A percentile compares a stretch with the other conserved stretches of the same genome.
Conservation (phyloP, 2,329 filamentous ascomycete species). For the Sporothrix pseudoabietina region DNA sequence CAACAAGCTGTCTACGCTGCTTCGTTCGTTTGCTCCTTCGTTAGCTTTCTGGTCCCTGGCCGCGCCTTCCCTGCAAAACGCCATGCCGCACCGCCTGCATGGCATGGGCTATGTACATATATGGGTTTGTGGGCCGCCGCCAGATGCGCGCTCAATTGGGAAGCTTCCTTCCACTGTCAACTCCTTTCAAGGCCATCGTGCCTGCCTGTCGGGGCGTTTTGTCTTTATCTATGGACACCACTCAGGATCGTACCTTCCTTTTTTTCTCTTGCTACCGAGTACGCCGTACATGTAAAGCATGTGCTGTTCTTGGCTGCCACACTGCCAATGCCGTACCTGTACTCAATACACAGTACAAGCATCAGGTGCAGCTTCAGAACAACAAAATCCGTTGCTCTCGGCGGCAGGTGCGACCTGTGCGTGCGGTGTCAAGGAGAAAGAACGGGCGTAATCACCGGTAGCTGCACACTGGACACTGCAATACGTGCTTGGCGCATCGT, state of each 20-base stretch:
- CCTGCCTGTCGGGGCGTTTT: neutral
- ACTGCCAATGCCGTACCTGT: neutral
- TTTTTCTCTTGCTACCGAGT: neutral
- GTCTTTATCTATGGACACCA: neutral
- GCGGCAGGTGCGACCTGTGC: slow-evolving; percentile 1
- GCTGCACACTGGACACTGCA: neutral
- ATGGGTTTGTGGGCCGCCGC: neutral
- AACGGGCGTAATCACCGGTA: neutral
- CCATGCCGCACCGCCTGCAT: neutral
- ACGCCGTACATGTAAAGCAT: neutral
- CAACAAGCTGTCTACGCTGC: neutral
- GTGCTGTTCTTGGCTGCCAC: neutral
- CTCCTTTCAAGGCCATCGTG: neutral
- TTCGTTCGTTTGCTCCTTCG: neutral
- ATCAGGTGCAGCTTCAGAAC: neutral
- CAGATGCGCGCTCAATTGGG: neutral
- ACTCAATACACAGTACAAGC: neutral
- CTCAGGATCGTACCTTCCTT: neutral
- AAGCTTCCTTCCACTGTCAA: slow-evolving; percentile 14
- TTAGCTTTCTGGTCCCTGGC: neutral
- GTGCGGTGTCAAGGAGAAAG: neutral
- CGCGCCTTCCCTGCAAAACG: slow-evolving; percentile 17
- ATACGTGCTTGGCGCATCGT: neutral
- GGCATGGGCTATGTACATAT: neutral
- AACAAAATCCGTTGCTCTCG: neutral